Base-by-base conservation (phyloP, 768 basidiomycete species). In the Pisolithus sp. region DNA sequence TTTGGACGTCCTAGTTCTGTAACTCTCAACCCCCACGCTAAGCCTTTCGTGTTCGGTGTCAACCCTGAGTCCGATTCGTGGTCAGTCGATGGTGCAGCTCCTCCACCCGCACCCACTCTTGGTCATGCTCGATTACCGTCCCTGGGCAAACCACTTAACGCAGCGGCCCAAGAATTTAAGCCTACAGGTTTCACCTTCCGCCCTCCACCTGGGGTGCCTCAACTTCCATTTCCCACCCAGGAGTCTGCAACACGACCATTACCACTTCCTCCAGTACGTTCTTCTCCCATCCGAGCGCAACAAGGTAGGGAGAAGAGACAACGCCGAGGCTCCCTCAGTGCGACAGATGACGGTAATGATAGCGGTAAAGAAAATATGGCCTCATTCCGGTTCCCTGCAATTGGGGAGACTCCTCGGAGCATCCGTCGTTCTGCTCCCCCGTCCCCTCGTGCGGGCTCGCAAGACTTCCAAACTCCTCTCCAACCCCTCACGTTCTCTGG, bases 301-400 rank as follows among this genome's bases (percentile, higher is more conserved):
- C 88, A 92, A 68, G 90, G 90, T 17, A 75, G 89, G 50, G 89
- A 93, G 69, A 92, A 93, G 67, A 76, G 89, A 53, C 84, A 80
- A 53, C 77, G 86, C 13, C 74, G 81, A 42, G 77, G 71, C 24
- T 80, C 84, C 5, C 67, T 62, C 46, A 57, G 52, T 2, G 60
- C 65, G 3, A 52, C 56, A 4, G 64, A 69, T 5, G 68, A 73
- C 20, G 74, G 73, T n/a, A 62, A 72, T 46, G 84, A 80, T 60
- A 83, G 78, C 21, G 65, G 66, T 13, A 67, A 71, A 24, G 81
- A 83, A 54, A 81, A 76, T 23, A 83, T 91, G 80, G 59, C 76
- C 6, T 84, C 86, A 4, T 91, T 89, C 76, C 81, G 79, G 61
- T 91, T 90, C 77, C 89, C 88, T 13, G 71, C 72, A 6, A 61